Percentiles rank a stretch among this genome's conserved stretches.
phyloP scores from a whole-genome alignment of 2,329 filamentous ascomycete genomes.

The Chaetothyriales sp. region DNA sequence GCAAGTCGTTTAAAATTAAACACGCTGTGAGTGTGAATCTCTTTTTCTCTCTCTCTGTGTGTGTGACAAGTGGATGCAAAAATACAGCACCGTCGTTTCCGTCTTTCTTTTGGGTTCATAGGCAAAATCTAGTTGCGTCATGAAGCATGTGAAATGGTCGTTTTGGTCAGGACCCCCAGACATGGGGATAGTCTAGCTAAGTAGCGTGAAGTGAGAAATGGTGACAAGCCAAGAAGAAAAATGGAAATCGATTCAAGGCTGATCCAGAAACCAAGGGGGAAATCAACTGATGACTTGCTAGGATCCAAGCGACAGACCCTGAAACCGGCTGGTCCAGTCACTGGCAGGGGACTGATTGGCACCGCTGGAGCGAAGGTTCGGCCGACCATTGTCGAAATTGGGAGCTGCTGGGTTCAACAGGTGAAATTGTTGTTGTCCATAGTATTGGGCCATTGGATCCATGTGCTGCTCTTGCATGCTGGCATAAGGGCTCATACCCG shows the following conservation, averaged over 20 bases:
- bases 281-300: slow-evolving; percentile 15
- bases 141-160: not conserved
- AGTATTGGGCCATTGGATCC: slow-evolving; percentile 15
- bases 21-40: not conserved
- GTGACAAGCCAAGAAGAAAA: not conserved
- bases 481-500: slow-evolving; percentile 19
- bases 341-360: slow-evolving; percentile 22
- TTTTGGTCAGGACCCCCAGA: not conserved
- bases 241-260: not conserved
- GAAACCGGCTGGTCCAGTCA: slow-evolving; percentile 23
- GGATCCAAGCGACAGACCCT: slow-evolving; percentile 57
- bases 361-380: slow-evolving; percentile 12
- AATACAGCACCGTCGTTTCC: not conserved
- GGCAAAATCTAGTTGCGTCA: not conserved
- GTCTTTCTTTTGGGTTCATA: not conserved
- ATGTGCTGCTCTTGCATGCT: slow-evolving; percentile 6
- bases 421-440: slow-evolving; percentile 22
- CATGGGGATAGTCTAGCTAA: not conserved
- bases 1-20: not conserved
- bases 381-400: slow-evolving; percentile 14
- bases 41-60: not conserved
- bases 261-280: not conserved
- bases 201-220: not conserved
- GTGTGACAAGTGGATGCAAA: not conserved
- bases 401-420: slow-evolving; percentile 10